These are phyloP conservation scores for Helenozyma baotianmanensis DNA, from an alignment of 805 yeast genomes.

Conservation along the genomic window DNA sequence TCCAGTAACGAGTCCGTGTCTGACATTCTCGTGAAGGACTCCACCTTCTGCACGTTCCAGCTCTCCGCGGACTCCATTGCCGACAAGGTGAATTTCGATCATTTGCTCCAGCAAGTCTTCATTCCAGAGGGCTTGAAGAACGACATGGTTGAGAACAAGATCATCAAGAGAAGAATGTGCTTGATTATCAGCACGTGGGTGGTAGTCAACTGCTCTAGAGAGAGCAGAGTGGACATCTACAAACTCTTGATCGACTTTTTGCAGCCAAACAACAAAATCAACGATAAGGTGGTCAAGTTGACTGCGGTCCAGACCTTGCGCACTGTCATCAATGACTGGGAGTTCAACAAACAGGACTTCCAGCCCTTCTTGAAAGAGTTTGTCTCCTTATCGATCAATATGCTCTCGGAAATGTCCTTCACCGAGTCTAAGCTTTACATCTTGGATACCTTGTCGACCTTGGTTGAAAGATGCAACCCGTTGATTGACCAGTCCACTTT, in stretches of 20 bases:
- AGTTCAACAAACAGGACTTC: constrained; percentile 66
- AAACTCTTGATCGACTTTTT: constrained; percentile 51
- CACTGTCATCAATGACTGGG: constrained; percentile 79
- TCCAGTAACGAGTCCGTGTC: constrained; percentile 27
- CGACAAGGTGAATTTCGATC: constrained; percentile 65
- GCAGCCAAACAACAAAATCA: constrained; percentile 36
- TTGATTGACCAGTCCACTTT: constrained; percentile 49
- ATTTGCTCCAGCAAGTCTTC: constrained; percentile 52
- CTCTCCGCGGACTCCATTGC: constrained; percentile 64
- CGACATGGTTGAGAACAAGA: constrained; percentile 45
- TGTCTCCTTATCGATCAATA: constrained; percentile 43
- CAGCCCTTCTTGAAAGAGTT: constrained; percentile 57
- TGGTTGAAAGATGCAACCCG: constrained; percentile 65
- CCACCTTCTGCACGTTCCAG: constrained; percentile 80
- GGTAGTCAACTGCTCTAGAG: constrained; percentile 56
- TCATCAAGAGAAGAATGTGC: constrained; percentile 74
- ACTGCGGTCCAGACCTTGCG: constrained; percentile 69
- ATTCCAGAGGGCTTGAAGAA: constrained; percentile 60
- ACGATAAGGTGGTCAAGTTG: constrained; percentile 78
- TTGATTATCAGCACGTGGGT: constrained; percentile 80
- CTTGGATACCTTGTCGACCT: constrained; percentile 59
- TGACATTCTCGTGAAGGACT: constrained; percentile 67
- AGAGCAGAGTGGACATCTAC: constrained; percentile 56
- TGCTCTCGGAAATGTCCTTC: constrained; percentile 47
- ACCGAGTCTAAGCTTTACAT: constrained; percentile 77